phyloP scores from a whole-genome alignment of 352 stramenopile genomes.

The Pythium scleroteichum region DNA sequence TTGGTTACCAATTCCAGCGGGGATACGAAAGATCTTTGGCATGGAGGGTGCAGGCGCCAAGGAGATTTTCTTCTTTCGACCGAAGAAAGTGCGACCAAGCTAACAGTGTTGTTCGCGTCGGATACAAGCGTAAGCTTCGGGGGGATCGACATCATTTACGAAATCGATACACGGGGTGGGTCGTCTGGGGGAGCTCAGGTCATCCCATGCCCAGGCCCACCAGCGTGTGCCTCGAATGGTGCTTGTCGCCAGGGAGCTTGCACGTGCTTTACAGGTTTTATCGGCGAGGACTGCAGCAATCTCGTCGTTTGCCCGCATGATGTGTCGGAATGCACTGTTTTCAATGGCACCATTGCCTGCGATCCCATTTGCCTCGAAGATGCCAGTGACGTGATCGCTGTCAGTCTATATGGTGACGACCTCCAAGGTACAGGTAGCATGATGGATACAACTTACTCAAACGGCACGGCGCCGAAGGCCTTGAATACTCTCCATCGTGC shows the following conservation, averaged over 20 bases:
- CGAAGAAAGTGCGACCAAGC: constrained; percentile 24
- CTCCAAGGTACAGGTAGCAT: constrained; percentile 49
- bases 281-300: constrained; percentile 69
- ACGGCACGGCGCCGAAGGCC: constrained; percentile 54
- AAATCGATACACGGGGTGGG: constrained; percentile 18
- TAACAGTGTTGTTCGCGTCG: constrained; percentile 42
- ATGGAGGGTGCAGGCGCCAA: constrained; percentile 47
- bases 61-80: constrained; percentile 47
- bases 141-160: constrained; percentile 50
- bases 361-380: constrained; percentile 43
- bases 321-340: constrained; percentile 28
- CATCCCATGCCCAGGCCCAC: constrained; percentile 41
- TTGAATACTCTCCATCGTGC: constrained; percentile 45
- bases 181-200: constrained; percentile 4
- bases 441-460: constrained; percentile 43
- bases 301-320: constrained; percentile 45
- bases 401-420: constrained; percentile 54
- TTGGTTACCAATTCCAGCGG: constrained; percentile 16
- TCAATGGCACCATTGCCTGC: constrained; percentile 17
- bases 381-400: constrained; percentile 40
- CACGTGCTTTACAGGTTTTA: constrained; percentile 52
- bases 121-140: constrained; percentile 44
- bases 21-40: constrained; percentile 36
- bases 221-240: constrained; percentile 49
- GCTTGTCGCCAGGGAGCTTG: constrained; percentile 46